Conservation (phyloP, 345 rosid species). For the Excoecaria agallocha region DNA sequence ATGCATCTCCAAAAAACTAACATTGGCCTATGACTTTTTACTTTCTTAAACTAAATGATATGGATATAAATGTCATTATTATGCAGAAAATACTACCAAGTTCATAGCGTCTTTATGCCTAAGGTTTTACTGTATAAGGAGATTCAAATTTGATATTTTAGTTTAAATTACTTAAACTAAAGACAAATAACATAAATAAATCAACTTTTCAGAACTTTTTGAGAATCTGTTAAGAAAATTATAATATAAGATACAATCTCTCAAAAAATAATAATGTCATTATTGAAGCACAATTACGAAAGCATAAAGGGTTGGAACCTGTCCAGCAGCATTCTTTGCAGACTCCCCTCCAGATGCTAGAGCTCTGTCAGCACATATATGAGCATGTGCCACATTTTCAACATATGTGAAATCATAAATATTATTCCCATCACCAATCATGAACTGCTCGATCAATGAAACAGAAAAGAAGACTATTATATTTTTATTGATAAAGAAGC, state of each 20-base stretch:
- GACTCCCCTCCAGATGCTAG: conserved; percentile 71
- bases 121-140: too few relatives aligned
- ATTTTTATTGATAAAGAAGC: conserved; percentile 12
- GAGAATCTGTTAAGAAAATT: not conserved
- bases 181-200: not conserved
- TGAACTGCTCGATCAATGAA: conserved; percentile 51
- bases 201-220: not conserved
- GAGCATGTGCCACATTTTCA: conserved; percentile 95
- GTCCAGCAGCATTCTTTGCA: conserved; percentile 79
- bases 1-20: too few relatives aligned
- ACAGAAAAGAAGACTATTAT: not conserved
- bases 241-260: not conserved
- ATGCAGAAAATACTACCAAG: not conserved
- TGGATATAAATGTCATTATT: not conserved
- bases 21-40: not conserved
- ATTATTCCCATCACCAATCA: conserved; percentile 87
- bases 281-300: conserved; percentile 1
- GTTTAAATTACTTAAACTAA: conserved; percentile 3
- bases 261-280: not conserved
- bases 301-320: conserved; percentile 46
- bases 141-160: not conserved
- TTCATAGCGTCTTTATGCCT: not conserved
- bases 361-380: conserved; percentile 91
- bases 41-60: not conserved
- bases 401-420: conserved; percentile 80